A percentile compares a stretch with the other conserved stretches of the same genome.
Evolutionary conservation across 2,329 filamentous ascomycete genomes (phyloP).

Genomic region (Coniochaeta hoffmannii): DNA sequence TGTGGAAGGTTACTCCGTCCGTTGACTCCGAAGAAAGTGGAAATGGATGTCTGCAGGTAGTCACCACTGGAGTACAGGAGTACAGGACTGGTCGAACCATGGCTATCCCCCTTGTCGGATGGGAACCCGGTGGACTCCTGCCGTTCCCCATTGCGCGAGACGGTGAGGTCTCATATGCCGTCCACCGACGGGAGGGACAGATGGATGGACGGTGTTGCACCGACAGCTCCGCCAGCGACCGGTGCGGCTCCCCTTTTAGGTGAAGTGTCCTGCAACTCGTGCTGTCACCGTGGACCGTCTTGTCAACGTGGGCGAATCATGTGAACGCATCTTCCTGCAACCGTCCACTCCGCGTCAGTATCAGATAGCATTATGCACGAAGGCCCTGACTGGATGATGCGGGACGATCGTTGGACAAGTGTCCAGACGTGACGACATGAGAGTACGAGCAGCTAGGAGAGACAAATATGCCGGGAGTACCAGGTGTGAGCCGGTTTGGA

Average conservation of each 20-base stretch:
- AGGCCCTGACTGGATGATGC: neutral
- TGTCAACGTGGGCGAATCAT: neutral
- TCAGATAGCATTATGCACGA: neutral
- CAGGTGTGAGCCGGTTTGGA: no score
- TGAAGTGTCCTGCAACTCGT: constrained; percentile 1
- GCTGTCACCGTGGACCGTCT: neutral
- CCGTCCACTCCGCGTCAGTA: neutral
- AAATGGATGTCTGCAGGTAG: neutral
- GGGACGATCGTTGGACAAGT: neutral
- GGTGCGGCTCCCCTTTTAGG: neutral
- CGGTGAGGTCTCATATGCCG: neutral
- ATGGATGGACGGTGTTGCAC: neutral
- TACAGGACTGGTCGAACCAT: neutral
- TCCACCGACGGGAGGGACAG: neutral
- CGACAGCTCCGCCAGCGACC: neutral
- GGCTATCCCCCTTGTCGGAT: no score
- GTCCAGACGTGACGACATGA: no score
- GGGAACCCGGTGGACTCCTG: no score
- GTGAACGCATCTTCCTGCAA: neutral
- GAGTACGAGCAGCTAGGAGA: no score
- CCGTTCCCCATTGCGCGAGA: neutral
- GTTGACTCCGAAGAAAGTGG: neutral
- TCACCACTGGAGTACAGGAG: neutral
- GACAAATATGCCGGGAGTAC: no score
- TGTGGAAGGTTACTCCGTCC: neutral